Conservation (phyloP, 2,329 filamentous ascomycete genomes). For the Penicillium sp. region DNA sequence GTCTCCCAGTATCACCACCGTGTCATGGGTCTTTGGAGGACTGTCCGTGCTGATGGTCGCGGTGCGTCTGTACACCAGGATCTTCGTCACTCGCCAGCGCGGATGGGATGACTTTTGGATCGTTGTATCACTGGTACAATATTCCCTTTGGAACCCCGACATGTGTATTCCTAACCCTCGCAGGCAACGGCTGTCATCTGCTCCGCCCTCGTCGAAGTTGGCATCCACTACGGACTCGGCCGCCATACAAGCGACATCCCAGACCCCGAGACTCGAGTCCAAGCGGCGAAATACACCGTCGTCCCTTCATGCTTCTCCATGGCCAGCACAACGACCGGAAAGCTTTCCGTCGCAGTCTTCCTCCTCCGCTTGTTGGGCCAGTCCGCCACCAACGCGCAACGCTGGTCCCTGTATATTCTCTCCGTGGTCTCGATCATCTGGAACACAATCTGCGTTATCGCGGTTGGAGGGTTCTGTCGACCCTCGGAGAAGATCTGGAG, state of each 20-base stretch:
- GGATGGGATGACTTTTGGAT: conserved; percentile 24
- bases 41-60: conserved; percentile 9
- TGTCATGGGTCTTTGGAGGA: conserved; percentile 13
- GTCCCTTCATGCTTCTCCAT: conserved; percentile 22
- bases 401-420: conserved; percentile 22
- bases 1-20: conserved; percentile 6
- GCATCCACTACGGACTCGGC: conserved; percentile 25
- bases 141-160: not conserved
- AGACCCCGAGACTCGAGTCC: conserved; percentile 2
- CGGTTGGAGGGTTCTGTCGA: conserved; percentile 20
- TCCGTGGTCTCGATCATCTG: conserved; percentile 20
- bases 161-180: not conserved
- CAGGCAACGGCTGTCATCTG: conserved; percentile 21
- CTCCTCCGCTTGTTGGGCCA: conserved; percentile 21
- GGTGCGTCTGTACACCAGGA: conserved; percentile 14
- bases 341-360: conserved; percentile 25
- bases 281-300: conserved; percentile 23
- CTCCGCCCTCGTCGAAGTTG: conserved; percentile 17
- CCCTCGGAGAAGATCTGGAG: conserved; percentile 21
- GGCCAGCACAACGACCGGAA: conserved; percentile 23
- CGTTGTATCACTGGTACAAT: conserved; percentile 11
- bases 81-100: conserved; percentile 2
- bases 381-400: conserved; percentile 9
- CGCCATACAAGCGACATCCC: conserved; percentile 19
- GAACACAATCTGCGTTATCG: conserved; percentile 22